phyloP scores from a whole-genome alignment of 305 asterid species.

The Fraxinus platypoda region DNA sequence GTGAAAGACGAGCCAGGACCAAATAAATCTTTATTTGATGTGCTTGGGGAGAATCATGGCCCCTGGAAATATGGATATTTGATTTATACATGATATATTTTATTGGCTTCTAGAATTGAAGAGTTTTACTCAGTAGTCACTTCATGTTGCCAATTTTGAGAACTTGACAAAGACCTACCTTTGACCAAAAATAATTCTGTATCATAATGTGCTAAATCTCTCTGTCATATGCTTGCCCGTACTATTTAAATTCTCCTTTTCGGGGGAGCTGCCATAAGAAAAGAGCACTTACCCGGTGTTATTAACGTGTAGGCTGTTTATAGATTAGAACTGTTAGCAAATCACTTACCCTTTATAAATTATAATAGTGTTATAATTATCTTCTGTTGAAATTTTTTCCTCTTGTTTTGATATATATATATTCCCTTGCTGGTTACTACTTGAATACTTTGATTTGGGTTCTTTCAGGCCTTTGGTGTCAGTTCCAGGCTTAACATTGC shows the following conservation, averaged over 20 bases:
- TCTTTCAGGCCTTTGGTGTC: conserved; percentile 58
- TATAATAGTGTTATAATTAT: neutral
- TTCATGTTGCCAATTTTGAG: conserved; percentile 21
- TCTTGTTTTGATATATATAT: neutral
- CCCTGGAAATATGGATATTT: conserved; percentile 13
- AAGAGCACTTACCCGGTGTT: conserved; percentile 9
- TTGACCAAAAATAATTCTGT: neutral
- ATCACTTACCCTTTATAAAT: neutral
- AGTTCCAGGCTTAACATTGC: conserved; percentile 39
- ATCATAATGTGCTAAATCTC: conserved; percentile 3
- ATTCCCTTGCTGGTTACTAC: neutral
- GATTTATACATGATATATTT: conserved; percentile 13
- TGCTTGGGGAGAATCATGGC: conserved; percentile 17
- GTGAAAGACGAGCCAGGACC: conserved; percentile 16
- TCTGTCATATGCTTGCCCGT: neutral
- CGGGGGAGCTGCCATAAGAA: conserved; percentile 1
- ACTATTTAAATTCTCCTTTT: neutral
- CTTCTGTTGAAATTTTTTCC: neutral
- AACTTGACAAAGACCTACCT: neutral
- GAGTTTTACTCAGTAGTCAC: neutral
- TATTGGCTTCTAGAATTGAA: conserved; percentile 5
- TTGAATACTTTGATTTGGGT: conserved; percentile 3
- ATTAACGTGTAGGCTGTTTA: neutral
- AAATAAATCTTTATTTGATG: neutral
- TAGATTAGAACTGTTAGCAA: neutral